phyloP scores from a whole-genome alignment of 108 stramenopile genomes.

The Pelagomonas calceolata region DNA sequence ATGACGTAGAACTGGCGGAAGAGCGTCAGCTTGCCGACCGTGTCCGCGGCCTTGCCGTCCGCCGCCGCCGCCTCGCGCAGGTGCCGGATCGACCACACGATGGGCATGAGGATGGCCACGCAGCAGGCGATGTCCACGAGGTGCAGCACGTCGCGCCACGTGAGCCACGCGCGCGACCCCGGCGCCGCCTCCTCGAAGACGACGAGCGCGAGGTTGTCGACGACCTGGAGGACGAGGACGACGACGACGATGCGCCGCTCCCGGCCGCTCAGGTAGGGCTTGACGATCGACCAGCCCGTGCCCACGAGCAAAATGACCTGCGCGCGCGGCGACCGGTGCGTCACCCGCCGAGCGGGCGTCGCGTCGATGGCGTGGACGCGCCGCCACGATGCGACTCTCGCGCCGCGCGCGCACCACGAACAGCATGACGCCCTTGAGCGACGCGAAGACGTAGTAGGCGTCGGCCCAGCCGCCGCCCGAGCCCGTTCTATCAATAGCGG shows the following conservation, averaged over 20 bases:
- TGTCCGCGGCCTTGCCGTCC: constrained; percentile 39
- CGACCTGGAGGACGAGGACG: constrained; percentile 72
- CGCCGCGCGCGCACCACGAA: too few species aligned
- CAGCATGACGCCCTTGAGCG: constrained; percentile 63
- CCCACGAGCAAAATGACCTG: constrained; percentile 91
- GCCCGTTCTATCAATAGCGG: constrained; percentile 74
- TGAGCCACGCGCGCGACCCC: constrained; percentile 60
- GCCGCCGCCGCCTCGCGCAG: constrained; percentile 25
- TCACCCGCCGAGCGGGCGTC: too few species aligned
- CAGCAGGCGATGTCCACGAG: constrained; percentile 94
- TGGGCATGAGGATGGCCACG: constrained; percentile 84
- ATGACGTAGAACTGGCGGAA: constrained; percentile 88
- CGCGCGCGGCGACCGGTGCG: too few species aligned
- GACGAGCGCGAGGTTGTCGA: constrained; percentile 89
- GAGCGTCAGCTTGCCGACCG: constrained; percentile 60
- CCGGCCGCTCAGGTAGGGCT: constrained; percentile 68
- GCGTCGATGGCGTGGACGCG: too few species aligned
- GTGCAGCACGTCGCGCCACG: constrained; percentile 81
- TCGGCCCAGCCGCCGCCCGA: constrained; percentile 74
- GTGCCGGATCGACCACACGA: constrained; percentile 65
- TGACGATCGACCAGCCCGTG: constrained; percentile 85
- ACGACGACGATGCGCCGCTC: constrained; percentile 77
- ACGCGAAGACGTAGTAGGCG: constrained; percentile 64
- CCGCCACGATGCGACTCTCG: too few species aligned
- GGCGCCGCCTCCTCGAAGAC: constrained; percentile 71